Evolutionary conservation across 139 green algal genomes (phyloP).

Genomic region (Coelastrella sp.): DNA sequence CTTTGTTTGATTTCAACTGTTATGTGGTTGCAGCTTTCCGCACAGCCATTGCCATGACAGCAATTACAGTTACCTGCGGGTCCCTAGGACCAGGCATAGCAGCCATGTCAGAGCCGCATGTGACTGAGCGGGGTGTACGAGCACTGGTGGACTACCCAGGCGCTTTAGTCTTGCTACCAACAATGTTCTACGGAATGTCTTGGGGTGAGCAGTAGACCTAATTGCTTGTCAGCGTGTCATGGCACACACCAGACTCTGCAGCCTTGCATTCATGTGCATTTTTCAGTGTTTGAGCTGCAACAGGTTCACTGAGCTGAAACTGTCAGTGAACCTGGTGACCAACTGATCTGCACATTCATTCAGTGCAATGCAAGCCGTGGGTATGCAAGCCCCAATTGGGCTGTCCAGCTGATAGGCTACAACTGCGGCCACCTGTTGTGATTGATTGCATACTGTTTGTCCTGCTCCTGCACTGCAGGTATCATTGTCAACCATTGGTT

Average conservation of each 20-base stretch:
- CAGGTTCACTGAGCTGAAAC: too few species aligned
- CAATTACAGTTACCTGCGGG: conserved; percentile 24
- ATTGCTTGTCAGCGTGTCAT: too few species aligned
- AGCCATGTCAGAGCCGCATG: conserved; percentile 21
- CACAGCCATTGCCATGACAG: conserved; percentile 42
- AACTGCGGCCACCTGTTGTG: neutral
- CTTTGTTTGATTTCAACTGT: neutral
- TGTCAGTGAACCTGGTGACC: too few species aligned
- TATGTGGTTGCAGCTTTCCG: conserved; percentile 34
- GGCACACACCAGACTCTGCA: too few species aligned
- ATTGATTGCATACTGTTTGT: neutral
- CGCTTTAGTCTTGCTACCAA: conserved; percentile 32
- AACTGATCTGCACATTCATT: too few species aligned
- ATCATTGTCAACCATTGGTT: conserved; percentile 38
- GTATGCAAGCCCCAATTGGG: too few species aligned
- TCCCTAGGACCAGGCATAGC: conserved; percentile 31
- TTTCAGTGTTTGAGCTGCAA: too few species aligned
- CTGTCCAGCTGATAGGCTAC: neutral
- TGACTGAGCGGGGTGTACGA: conserved; percentile 36
- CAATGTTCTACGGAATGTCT: conserved; percentile 44
- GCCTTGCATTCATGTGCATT: too few species aligned
- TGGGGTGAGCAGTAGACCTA: conserved; percentile 26
- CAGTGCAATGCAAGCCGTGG: too few species aligned
- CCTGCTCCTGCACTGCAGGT: conserved; percentile 24
- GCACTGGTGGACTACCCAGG: conserved; percentile 19